Percentiles rank a stretch among this genome's conserved stretches.
These are phyloP conservation scores for Colletotrichum sp. DNA, from an alignment of 2,329 filamentous ascomycete genomes.

Conservation along the genomic window DNA sequence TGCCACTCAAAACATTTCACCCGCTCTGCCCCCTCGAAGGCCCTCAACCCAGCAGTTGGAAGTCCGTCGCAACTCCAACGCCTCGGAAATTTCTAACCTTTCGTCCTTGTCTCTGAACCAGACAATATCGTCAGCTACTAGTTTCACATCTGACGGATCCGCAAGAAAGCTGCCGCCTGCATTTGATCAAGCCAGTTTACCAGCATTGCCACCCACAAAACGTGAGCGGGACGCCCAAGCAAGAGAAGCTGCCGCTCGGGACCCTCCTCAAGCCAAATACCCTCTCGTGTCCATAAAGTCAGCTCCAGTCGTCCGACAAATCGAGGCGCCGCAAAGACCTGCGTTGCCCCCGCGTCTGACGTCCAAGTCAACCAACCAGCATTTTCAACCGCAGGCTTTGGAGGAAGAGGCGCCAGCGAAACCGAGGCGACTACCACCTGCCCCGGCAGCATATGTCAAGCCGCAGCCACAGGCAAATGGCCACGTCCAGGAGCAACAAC, in stretches of 20 bases:
- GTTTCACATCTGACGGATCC: constrained; percentile 46
- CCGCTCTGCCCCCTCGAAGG: constrained; percentile 55
- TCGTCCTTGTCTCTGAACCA: constrained; percentile 56
- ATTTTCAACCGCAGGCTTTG: background rate
- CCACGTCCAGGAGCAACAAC: constrained; percentile 16
- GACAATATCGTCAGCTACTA: constrained; percentile 51
- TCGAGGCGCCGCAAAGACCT: constrained; percentile 38
- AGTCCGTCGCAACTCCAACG: constrained; percentile 58
- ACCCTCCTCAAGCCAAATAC: constrained; percentile 26
- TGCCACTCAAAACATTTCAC: constrained; percentile 42
- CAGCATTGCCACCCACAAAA: constrained; percentile 59
- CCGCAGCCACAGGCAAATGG: constrained; percentile 22
- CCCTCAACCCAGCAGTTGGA: constrained; percentile 47
- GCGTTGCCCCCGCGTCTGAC: constrained; percentile 55
- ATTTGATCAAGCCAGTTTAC: constrained; percentile 60
- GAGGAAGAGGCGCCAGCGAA: constrained; percentile 6
- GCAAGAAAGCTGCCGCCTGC: constrained; percentile 59
- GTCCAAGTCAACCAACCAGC: constrained; percentile 45
- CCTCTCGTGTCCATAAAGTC: constrained; percentile 43
- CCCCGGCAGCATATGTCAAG: constrained; percentile 9
- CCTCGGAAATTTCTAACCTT: constrained; percentile 59
- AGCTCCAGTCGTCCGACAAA: constrained; percentile 36
- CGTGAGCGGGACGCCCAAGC: constrained; percentile 56
- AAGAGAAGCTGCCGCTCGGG: constrained; percentile 23
- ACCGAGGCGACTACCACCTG: constrained; percentile 18